Percentiles rank a stretch among this genome's conserved stretches.
These are phyloP conservation scores for Penicillium verhagenii DNA, from an alignment of 495 filamentous ascomycete species.

Conservation along the genomic window DNA sequence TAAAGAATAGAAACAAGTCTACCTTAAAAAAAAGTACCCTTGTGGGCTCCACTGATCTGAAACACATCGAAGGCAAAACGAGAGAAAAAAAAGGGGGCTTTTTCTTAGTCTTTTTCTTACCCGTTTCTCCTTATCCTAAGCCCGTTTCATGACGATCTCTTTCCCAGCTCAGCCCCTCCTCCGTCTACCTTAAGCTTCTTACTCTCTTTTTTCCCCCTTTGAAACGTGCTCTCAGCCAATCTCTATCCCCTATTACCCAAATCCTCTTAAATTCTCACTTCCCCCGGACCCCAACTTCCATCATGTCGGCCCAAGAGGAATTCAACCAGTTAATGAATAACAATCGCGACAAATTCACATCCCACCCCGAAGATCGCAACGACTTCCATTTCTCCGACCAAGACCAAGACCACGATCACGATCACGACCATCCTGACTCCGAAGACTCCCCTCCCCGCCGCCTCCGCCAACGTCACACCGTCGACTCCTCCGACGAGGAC, in stretches of 20 bases:
- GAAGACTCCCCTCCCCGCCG: slow-evolving; percentile 55
- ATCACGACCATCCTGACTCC: slow-evolving; percentile 22
- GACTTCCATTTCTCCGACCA: slow-evolving; percentile 32
- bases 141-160: slow-evolving; percentile 31
- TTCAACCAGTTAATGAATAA: slow-evolving; percentile 70
- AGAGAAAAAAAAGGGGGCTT: slow-evolving; percentile 22
- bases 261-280: slow-evolving; percentile 14
- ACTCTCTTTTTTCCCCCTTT: too few relatives aligned
- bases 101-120: too few relatives aligned
- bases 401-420: slow-evolving; percentile 21
- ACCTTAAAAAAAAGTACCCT: too few relatives aligned
- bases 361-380: slow-evolving; percentile 60
- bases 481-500: slow-evolving; percentile 55
- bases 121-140: too few relatives aligned
- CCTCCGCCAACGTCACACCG: slow-evolving; percentile 28
- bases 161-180: slow-evolving; percentile 23
- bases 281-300: slow-evolving; percentile 28
- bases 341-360: slow-evolving; percentile 40
- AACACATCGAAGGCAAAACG: too few relatives aligned
- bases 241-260: not conserved
- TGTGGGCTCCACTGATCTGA: too few relatives aligned
- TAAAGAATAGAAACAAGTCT: too few relatives aligned
- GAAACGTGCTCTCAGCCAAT: slow-evolving; percentile 1
- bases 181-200: too few relatives aligned
- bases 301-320: slow-evolving; percentile 80